These are phyloP conservation scores for Globisporangium okanoganense DNA, from an alignment of 352 stramenopile genomes.

Conservation along the genomic window DNA sequence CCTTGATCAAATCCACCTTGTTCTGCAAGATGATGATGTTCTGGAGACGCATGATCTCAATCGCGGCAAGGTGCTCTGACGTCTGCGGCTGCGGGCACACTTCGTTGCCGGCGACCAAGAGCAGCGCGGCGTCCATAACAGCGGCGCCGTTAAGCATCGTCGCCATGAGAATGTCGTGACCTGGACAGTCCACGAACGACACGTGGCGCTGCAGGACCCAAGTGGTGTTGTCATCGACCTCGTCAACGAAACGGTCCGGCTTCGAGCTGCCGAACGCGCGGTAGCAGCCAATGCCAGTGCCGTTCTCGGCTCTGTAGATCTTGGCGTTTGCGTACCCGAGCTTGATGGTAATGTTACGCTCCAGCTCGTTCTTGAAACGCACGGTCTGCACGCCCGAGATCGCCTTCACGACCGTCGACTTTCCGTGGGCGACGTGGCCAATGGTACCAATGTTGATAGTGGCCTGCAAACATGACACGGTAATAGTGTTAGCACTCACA, in stretches of 20 bases:
- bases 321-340: conserved; percentile 99
- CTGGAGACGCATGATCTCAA: conserved; percentile 99
- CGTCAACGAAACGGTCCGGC: conserved; percentile 82
- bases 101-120: conserved; percentile 98
- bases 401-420: conserved; percentile 99
- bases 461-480: conserved; percentile 59
- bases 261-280: conserved; percentile 86
- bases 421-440: conserved; percentile 99
- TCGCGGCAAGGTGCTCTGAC: conserved; percentile 98
- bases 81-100: conserved; percentile 99
- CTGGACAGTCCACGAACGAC: conserved; percentile 99
- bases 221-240: conserved; percentile 85
- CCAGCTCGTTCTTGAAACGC: conserved; percentile 99
- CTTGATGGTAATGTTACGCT: conserved; percentile 99
- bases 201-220: conserved; percentile 96
- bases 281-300: conserved; percentile 83
- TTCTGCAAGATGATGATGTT: conserved; percentile 99
- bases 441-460: conserved; percentile 99
- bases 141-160: conserved; percentile 99
- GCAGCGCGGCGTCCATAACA: conserved; percentile 99
- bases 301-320: conserved; percentile 95
- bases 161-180: conserved; percentile 99
- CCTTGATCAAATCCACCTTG: conserved; percentile 99
- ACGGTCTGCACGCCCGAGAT: conserved; percentile 99
- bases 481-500: neutral